Evolutionary conservation across 1,284 basidiomycete genomes (phyloP), one percentile per base, ranked within the genome.

Genomic region (Pseudozyma tsukubaensis): DNA sequence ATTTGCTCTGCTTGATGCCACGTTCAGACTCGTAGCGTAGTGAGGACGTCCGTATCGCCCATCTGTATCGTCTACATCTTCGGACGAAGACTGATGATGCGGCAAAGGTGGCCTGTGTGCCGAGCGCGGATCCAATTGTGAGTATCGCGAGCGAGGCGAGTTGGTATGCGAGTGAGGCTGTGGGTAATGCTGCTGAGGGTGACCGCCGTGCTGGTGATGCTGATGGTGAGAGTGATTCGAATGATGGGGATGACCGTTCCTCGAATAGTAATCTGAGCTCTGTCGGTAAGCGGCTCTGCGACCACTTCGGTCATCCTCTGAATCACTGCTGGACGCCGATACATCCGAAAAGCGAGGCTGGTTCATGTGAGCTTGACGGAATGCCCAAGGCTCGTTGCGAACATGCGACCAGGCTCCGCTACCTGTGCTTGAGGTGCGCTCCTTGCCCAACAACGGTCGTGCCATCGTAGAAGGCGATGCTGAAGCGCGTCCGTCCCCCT

Each of bases 341-440:
- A 74, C 72, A 37, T 74, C 72, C 39, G 66, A 69, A 29, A 74
- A 74, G 43, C 72, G 61, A 35, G 72, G 72, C 36, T 71, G 68
- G 21, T 67, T 62, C 50, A 57, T 56, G 36, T 67, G 63, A 12
- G 68, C 63, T 36, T 67, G 72, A 10, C 72, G 58, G 50, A 68
- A 61, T 2, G 65, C 60, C 71, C 71, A 73, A 12, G 71, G 71
- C 54, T 73, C 71, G 48, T 56, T 73, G 48, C 65, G 59, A 3
- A 73, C 71, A 50, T 73, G 71, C 21, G 61, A 60, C 71, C 71
- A 73, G 3, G 61, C 56, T 7, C 55, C 59, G 37, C 55, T 72
- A 4, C 62, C 66, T 0, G 60, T 59, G 52, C 72, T 74, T 13
- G 66, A 61, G 2, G 65, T 69, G n/a, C 66, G 56, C 37, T 69